Evolutionary conservation across 257 asterid species (phyloP).

Genomic region (Ehretia macrophylla): DNA sequence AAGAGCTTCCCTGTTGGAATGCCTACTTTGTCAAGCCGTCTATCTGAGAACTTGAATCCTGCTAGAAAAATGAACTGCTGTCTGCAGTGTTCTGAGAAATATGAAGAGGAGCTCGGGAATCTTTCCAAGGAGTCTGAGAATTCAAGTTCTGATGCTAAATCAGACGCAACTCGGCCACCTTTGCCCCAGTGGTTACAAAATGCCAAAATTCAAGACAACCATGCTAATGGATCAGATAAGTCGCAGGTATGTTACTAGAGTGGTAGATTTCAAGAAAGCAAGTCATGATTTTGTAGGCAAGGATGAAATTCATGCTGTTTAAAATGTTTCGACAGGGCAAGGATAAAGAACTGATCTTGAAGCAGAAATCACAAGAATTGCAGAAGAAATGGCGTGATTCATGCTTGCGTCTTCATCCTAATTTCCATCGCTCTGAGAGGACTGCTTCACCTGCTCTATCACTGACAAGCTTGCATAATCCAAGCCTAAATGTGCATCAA

Average conservation of each 20-base stretch:
- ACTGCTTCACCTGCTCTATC: conserved; percentile 31
- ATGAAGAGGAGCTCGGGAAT: conserved; percentile 51
- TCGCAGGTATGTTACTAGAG: conserved; percentile 36
- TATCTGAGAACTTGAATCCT: conserved; percentile 40
- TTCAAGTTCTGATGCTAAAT: conserved; percentile 39
- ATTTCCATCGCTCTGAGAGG: conserved; percentile 45
- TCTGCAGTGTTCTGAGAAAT: conserved; percentile 54
- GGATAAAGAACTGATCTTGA: conserved; percentile 43
- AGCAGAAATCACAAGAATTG: conserved; percentile 59
- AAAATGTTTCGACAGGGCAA: conserved; percentile 35
- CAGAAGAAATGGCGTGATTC: conserved; percentile 76
- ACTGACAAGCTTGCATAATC: conserved; percentile 22
- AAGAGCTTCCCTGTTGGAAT: conserved; percentile 31
- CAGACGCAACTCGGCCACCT: conserved; percentile 34
- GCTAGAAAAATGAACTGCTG: conserved; percentile 40
- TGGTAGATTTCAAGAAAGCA: background rate
- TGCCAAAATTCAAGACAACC: conserved; percentile 43
- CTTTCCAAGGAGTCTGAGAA: conserved; percentile 49
- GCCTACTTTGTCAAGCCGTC: conserved; percentile 28
- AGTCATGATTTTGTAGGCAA: background rate
- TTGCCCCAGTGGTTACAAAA: conserved; percentile 84
- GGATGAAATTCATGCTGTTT: conserved; percentile 9
- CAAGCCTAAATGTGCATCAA: conserved; percentile 11
- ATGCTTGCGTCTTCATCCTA: conserved; percentile 71
- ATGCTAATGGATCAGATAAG: conserved; percentile 36